A percentile compares a stretch with the other conserved stretches of the same genome.
phyloP scores from a whole-genome alignment of 2,329 filamentous ascomycete species.

The Incumbomyces lentus region DNA sequence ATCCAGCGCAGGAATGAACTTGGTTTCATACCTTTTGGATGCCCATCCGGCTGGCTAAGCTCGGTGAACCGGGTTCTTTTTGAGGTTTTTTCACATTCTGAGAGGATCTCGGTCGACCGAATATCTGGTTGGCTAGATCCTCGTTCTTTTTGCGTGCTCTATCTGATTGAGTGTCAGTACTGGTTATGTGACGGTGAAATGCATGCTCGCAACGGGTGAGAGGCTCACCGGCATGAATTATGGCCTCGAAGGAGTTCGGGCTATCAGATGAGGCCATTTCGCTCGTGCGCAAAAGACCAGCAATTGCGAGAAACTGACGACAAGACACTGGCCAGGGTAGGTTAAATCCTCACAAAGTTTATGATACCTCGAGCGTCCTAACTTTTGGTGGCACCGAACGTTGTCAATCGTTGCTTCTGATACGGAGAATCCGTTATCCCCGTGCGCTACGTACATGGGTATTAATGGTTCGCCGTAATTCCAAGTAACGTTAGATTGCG shows the following conservation, averaged over 20 bases:
- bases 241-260: slow-evolving; percentile 2
- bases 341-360: too few species aligned
- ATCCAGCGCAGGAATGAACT: too few species aligned
- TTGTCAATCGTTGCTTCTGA: too few species aligned
- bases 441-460: too few species aligned
- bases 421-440: too few species aligned
- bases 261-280: not conserved
- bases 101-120: slow-evolving; percentile 43
- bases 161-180: slow-evolving; percentile 25
- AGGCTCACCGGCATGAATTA: slow-evolving; percentile 5
- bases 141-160: slow-evolving; percentile 47
- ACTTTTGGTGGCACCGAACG: too few species aligned
- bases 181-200: not conserved
- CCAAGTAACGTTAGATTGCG: too few species aligned
- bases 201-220: not conserved
- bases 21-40: slow-evolving; percentile 41
- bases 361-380: too few species aligned
- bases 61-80: slow-evolving; percentile 32
- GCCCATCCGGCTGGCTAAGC: slow-evolving; percentile 50
- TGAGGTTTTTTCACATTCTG: slow-evolving; percentile 31
- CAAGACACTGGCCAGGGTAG: too few species aligned
- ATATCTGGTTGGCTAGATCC: slow-evolving; percentile 48
- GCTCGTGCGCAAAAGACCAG: too few species aligned
- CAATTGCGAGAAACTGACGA: too few species aligned
- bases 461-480: too few species aligned